These are phyloP conservation scores for Globisporangium okanoganense DNA, from an alignment of 352 stramenopile species.

Conservation along the genomic window DNA sequence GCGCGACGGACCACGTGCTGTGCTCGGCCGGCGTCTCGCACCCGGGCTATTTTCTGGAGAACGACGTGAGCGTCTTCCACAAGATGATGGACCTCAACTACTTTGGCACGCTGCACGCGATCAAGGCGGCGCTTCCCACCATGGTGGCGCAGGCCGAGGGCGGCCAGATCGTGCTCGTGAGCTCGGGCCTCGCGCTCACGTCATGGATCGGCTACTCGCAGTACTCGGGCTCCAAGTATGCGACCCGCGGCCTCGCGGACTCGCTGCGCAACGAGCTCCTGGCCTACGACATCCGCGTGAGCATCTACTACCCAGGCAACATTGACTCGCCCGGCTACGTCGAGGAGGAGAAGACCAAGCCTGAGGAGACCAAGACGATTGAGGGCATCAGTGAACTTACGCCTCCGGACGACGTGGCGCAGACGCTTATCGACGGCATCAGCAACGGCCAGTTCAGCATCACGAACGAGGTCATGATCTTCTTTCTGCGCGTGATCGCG, in stretches of 20 bases:
- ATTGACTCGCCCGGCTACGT: conserved; percentile 78
- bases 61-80: conserved; percentile 64
- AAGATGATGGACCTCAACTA: conserved; percentile 88
- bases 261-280: conserved; percentile 75
- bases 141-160: conserved; percentile 63
- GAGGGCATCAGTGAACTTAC: conserved; percentile 50
- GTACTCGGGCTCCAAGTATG: conserved; percentile 83
- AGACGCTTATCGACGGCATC: conserved; percentile 63
- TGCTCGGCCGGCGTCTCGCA: conserved; percentile 58
- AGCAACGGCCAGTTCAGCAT: conserved; percentile 71
- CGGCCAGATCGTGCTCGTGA: conserved; percentile 70
- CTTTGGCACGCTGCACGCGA: conserved; percentile 73
- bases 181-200: conserved; percentile 60
- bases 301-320: conserved; percentile 79
- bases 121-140: conserved; percentile 75
- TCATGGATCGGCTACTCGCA: conserved; percentile 82
- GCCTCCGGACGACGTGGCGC: conserved; percentile 57
- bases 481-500: conserved; percentile 60
- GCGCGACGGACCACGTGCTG: conserved; percentile 65
- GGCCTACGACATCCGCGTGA: conserved; percentile 65
- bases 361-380: conserved; percentile 67
- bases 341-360: conserved; percentile 77
- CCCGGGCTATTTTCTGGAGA: conserved; percentile 74
- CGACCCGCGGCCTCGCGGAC: conserved; percentile 73
- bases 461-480: conserved; percentile 78